Evolutionary conservation across 768 basidiomycete species (phyloP), one percentile per base, ranked within the genome.

Genomic region (Calocera viscosa): DNA sequence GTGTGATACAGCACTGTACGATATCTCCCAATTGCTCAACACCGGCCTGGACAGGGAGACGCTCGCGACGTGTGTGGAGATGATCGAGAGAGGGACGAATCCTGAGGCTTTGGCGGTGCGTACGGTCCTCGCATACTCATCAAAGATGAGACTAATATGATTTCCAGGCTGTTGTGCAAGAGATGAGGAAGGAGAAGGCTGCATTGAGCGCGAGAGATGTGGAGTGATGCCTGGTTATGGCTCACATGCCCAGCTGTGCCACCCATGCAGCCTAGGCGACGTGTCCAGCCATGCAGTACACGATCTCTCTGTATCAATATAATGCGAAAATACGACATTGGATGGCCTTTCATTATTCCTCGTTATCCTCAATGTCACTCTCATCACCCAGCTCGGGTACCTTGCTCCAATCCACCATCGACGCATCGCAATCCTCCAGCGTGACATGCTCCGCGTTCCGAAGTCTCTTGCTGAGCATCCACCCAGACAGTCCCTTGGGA

Each of bases 1-100:
- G 33, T 16, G 35, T 14, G 14, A 34, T 22, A 35, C 65, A 95
- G 93, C 89, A 69, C 80, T 95, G 28, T 82, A 86, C 72, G 91
- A 94, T 68, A 89, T 95, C 66, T 92, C 93, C 22, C 90, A 93
- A 76, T 77, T 94, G 53, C 77, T 95, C 64, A 89, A 93, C 69
- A 94, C 93, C 0, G 84, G 87, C 67, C 81, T 95, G 43, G 91
- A 94, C 78, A 91, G 89, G 72, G 89, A 92, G 73, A 91, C 90
- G 1, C 83, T 95, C n/a, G 91, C 89, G 38, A 93, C 89, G 28
- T 95, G 93, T 74, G 86, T 95, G 26, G 83, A 86, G 41, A 87
- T 95, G 88, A 92, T 95, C 71, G 93, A 95, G 77, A 87, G 84
- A 68, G 93, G 93, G 19, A 90, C 89, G 60, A 95, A 94, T 75